Evolutionary conservation across 1,284 basidiomycete genomes (phyloP).

Genomic region (Ceratobasidium sp.): DNA sequence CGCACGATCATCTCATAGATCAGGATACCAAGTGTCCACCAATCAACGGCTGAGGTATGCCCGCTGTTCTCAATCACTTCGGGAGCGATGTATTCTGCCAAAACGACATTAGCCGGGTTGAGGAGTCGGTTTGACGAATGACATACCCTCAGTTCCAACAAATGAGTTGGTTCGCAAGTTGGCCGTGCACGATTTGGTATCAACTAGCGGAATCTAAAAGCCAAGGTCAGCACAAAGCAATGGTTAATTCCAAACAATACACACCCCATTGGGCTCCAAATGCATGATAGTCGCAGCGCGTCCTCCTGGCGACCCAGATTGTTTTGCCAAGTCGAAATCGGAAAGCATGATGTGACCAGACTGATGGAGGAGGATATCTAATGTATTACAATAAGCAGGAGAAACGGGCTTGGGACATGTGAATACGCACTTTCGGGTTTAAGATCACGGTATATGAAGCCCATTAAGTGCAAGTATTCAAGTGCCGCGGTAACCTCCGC

Average conservation of each 20-base stretch:
- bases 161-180: constrained; percentile 99
- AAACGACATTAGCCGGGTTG: constrained; percentile 44
- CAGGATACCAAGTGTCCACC: constrained; percentile 99
- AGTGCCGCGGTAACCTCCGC: constrained; percentile 98
- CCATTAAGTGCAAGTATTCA: constrained; percentile 98
- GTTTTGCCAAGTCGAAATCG: constrained; percentile 98
- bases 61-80: constrained; percentile 98
- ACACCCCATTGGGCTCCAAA: constrained; percentile 87
- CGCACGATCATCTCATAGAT: constrained; percentile 99
- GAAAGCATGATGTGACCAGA: constrained; percentile 99
- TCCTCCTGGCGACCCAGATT: constrained; percentile 84
- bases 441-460: constrained; percentile 98
- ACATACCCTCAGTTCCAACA: constrained; percentile 93
- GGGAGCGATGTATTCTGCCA: constrained; percentile 95
- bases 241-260: constrained; percentile 48
- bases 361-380: constrained; percentile 98
- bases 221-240: constrained; percentile 40
- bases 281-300: constrained; percentile 92
- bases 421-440: constrained; percentile 94
- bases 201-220: constrained; percentile 82
- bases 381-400: constrained; percentile 44
- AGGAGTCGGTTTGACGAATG: background rate
- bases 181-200: constrained; percentile 96
- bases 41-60: constrained; percentile 98
- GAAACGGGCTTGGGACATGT: constrained; percentile 39